phyloP scores from a whole-genome alignment of 345 rosid species.

The Boechera retrofracta region DNA sequence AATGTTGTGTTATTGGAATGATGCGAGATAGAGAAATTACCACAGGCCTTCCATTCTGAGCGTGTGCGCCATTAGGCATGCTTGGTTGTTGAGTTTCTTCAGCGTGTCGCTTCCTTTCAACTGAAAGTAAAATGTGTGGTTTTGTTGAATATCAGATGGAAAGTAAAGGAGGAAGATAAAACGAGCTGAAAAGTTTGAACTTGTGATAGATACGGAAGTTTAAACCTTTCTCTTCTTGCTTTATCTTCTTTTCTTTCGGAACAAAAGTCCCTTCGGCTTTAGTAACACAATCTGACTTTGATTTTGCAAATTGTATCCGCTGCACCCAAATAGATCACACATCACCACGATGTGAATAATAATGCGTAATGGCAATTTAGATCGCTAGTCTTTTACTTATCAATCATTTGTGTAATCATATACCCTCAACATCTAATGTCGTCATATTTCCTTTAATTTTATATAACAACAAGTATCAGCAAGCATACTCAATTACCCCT shows the following conservation, averaged over 20 bases:
- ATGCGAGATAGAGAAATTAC: slow-evolving; percentile 50
- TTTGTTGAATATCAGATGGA: background rate
- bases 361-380: background rate
- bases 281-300: slow-evolving; percentile 83
- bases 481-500: background rate
- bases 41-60: slow-evolving; percentile 56
- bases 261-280: slow-evolving; percentile 79
- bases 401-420: slow-evolving; percentile 6
- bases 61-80: slow-evolving; percentile 58
- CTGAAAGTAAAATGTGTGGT: slow-evolving; percentile 47
- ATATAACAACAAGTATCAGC: slow-evolving; percentile 4
- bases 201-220: background rate
- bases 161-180: background rate
- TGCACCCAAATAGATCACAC: slow-evolving; percentile 48
- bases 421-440: slow-evolving; percentile 8
- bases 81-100: slow-evolving; percentile 71
- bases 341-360: background rate
- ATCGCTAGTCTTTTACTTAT: background rate
- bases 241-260: slow-evolving; percentile 84
- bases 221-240: slow-evolving; percentile 87
- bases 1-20: background rate
- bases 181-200: background rate
- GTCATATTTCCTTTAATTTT: background rate
- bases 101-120: slow-evolving; percentile 63
- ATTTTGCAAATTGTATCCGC: slow-evolving; percentile 88